Evolutionary conservation across 208 protist genomes (phyloP).

Genomic region (Hexamita inflata): DNA sequence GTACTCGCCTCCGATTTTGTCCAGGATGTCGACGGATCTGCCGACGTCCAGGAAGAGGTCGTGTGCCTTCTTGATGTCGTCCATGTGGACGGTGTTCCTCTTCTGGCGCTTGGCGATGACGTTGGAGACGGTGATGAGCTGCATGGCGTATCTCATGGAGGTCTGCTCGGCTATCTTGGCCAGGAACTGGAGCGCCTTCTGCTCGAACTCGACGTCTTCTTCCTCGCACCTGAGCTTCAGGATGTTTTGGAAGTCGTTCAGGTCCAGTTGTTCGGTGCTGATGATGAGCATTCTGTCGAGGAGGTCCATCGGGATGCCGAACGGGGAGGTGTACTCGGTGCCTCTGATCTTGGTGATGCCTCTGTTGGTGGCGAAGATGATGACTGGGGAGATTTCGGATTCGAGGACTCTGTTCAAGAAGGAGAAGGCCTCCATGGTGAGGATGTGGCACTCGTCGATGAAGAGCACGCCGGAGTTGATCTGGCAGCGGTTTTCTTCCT

Average conservation of each 20-base stretch:
- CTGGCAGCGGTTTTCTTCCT: slow-evolving; percentile 95
- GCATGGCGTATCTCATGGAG: slow-evolving; percentile 94
- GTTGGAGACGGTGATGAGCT: slow-evolving; percentile 89
- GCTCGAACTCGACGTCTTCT: slow-evolving; percentile 91
- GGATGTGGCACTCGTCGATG: slow-evolving; percentile 74
- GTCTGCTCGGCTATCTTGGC: slow-evolving; percentile 77
- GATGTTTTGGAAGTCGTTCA: slow-evolving; percentile 73
- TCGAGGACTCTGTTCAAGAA: slow-evolving; percentile 98
- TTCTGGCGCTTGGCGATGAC: slow-evolving; percentile 62
- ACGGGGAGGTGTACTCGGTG: slow-evolving; percentile 84
- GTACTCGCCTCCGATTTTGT: slow-evolving; percentile 45
- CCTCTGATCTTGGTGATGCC: slow-evolving; percentile 93
- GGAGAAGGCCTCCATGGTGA: slow-evolving; percentile 99
- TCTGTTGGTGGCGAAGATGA: slow-evolving; percentile 97
- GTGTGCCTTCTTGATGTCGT: slow-evolving; percentile 87
- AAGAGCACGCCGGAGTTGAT: slow-evolving; percentile 86
- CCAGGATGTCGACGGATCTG: slow-evolving; percentile 55
- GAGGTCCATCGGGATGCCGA: slow-evolving; percentile 92
- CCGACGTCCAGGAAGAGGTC: slow-evolving; percentile 87
- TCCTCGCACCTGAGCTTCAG: slow-evolving; percentile 85
- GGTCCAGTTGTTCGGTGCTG: slow-evolving; percentile 59
- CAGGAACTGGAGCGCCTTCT: slow-evolving; percentile 77
- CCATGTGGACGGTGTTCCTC: slow-evolving; percentile 65
- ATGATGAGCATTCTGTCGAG: slow-evolving; percentile 97
- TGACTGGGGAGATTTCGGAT: slow-evolving; percentile 82